Base-by-base conservation (phyloP, 75 land plant species). In the Azolla pinnata region DNA sequence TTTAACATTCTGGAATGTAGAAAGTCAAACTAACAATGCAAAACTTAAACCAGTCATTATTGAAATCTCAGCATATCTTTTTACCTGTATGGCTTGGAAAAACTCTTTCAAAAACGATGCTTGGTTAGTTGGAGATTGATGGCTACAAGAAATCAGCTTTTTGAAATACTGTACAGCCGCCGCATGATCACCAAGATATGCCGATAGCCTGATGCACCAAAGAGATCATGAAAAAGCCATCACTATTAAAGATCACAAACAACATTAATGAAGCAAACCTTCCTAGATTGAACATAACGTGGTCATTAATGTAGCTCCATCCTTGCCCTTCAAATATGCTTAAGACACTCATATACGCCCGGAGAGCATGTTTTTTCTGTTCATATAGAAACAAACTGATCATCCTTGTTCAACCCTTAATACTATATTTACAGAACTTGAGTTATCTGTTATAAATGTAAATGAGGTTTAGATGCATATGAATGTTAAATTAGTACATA, bases 361-460 rank as follows among this genome's bases (percentile, higher is more conserved):
- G 79, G 61, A 86, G 67, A 3, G 96, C 99, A 79, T 86, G 99
- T 47, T 79, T 86, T 32, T 75, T 68, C 99, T 95, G 77, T 62
- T 69, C 31, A 28, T 1, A 2, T 29, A 21, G 34, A 51, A 46
- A n/a, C n/a, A n/a, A n/a, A n/a, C n/a, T n/a, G n/a, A n/a, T n/a
- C n/a, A n/a, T n/a, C n/a, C n/a, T n/a, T n/a, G n/a, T n/a, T n/a
- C n/a, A n/a, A n/a, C n/a, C n/a, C n/a, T n/a, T n/a, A n/a, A n/a
- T n/a, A n/a, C n/a, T n/a, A n/a, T n/a, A n/a, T n/a, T n/a, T n/a
- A n/a, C n/a, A n/a, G n/a, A n/a, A n/a, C n/a, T n/a, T n/a, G n/a
- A n/a, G n/a, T n/a, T n/a, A n/a, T n/a, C n/a, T n/a, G n/a, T n/a
- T n/a, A n/a, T n/a, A n/a, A n/a, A n/a, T n/a, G n/a, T n/a, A n/a